Evolutionary conservation across 1,139 yeast genomes (phyloP).

Genomic region (Candida pseudoviswanathii): DNA sequence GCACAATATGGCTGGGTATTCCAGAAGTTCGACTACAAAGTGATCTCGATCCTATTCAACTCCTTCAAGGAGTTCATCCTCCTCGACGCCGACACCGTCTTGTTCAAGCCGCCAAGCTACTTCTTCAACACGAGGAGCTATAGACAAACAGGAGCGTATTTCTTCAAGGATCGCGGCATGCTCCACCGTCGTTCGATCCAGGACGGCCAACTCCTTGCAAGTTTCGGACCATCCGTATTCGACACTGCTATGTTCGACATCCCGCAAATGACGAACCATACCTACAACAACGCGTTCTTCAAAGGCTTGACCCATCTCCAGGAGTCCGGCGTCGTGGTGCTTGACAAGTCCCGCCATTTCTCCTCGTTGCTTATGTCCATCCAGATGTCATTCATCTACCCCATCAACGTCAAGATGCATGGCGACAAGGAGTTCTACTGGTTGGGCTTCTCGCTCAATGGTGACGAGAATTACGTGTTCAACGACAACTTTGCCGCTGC

Average conservation of each 20-base stretch:
- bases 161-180: conserved; percentile 52
- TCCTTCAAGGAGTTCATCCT: conserved; percentile 52
- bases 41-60: conserved; percentile 51
- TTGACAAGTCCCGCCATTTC: conserved; percentile 37
- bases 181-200: conserved; percentile 28
- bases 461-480: conserved; percentile 52
- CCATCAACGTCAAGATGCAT: conserved; percentile 43
- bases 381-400: conserved; percentile 28
- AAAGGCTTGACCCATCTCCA: conserved; percentile 42
- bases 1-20: conserved; percentile 29
- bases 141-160: conserved; percentile 40
- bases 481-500: conserved; percentile 54
- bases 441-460: conserved; percentile 57
- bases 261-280: conserved; percentile 33
- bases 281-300: conserved; percentile 34
- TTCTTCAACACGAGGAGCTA: conserved; percentile 42
- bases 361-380: too few species aligned
- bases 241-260: conserved; percentile 37
- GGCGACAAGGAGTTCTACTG: conserved; percentile 72
- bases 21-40: conserved; percentile 47
- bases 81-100: conserved; percentile 55
- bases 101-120: conserved; percentile 36
- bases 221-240: conserved; percentile 40
- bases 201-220: conserved; percentile 35
- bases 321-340: conserved; percentile 55